These are phyloP conservation scores for Aspergillus texensis DNA, from an alignment of 2,329 filamentous ascomycete species.

Conservation along the genomic window DNA sequence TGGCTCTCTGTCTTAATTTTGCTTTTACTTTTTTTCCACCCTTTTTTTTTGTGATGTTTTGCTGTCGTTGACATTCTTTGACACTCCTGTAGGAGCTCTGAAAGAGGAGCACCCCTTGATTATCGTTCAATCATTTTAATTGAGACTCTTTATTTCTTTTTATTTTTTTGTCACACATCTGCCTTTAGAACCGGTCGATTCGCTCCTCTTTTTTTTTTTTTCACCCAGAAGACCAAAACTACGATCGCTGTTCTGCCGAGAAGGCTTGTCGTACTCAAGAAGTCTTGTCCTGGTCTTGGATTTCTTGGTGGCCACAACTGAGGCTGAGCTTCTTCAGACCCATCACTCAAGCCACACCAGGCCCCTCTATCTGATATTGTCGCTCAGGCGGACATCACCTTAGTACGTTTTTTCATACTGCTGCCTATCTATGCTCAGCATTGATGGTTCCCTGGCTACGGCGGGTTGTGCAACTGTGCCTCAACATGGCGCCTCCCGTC, in stretches of 20 bases:
- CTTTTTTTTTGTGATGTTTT: background rate
- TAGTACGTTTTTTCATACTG: background rate
- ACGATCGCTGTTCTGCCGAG: conserved; percentile 3
- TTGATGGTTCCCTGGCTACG: background rate
- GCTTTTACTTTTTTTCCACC: background rate
- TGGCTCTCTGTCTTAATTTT: background rate
- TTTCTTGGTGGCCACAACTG: conserved; percentile 11
- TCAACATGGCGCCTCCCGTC: background rate
- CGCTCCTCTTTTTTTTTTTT: background rate
- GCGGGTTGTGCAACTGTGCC: background rate
- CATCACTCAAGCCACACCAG: conserved; percentile 13
- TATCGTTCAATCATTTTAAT: background rate
- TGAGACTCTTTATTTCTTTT: background rate
- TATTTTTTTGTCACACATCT: background rate
- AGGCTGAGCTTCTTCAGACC: conserved; percentile 12
- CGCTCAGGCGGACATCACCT: background rate
- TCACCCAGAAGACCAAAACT: background rate
- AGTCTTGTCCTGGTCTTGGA: conserved; percentile 8
- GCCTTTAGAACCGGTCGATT: background rate
- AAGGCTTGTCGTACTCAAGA: conserved; percentile 12
- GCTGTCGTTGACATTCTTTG: background rate
- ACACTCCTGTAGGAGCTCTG: background rate
- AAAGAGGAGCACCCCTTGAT: background rate
- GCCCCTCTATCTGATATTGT: background rate
- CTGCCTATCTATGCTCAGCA: conserved; percentile 1